Evolutionary conservation across 345 rosid genomes (phyloP), one percentile per base, ranked within the genome.

Genomic region (Lepidium aucheri): DNA sequence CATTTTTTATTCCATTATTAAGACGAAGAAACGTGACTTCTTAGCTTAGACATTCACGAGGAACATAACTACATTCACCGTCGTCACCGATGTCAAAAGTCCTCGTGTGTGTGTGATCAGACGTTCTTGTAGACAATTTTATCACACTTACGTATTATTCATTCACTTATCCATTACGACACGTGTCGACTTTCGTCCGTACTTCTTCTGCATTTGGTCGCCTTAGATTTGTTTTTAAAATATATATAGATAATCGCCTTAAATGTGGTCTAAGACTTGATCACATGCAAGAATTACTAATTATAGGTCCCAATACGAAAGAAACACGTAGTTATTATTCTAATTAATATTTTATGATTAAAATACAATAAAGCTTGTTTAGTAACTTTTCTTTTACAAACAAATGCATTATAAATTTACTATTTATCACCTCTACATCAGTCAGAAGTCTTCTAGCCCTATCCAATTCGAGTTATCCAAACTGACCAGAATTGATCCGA

Each of bases 111-210:
- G n/a, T n/a, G n/a, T n/a, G n/a, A n/a, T n/a, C n/a, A n/a, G n/a
- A n/a, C n/a, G n/a, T n/a, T n/a, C n/a, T 28, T 66, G 26, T 44
- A 2, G 51, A 65, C 42, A 7, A 28, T 30, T 28, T 17, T 17
- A 10, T 63, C 45, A 20, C 44, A 47, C 0, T 63, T 36, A 7
- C 30, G 16, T 30, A 44, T 65, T 44, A 2, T 35, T 20, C 43
- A 67, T 34, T 7, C 5, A 26, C 55, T 16, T 14, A 16, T 20
- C 0, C 26, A 41, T 11, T 20, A 5, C 8, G 32, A 60, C 53
- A 69, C 67, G 74, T 69, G 53, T 69, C 9, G 33, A 38, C 15
- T 14, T 32, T 60, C 14, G 17, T 50, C 51, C 18, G 60, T 69
- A 51, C 43, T 60, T 16, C 3, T 60, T 59, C 35, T 69, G 43